Conservation (phyloP, 2,329 filamentous ascomycete genomes). For the Sarocladium strictum region DNA sequence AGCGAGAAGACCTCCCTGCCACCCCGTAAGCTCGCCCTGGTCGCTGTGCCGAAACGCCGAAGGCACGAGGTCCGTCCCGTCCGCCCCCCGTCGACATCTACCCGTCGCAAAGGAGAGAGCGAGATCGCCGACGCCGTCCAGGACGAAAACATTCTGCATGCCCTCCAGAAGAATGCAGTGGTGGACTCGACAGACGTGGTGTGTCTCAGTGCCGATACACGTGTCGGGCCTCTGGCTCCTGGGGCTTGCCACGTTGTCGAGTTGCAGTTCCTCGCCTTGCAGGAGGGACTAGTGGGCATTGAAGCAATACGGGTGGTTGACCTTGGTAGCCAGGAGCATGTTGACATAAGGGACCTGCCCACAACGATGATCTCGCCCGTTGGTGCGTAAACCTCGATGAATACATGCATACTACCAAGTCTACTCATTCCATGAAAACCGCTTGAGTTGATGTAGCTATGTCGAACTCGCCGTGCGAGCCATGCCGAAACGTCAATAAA, state of each 20-base stretch:
- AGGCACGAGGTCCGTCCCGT: constrained; percentile 48
- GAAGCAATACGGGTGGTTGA: constrained; percentile 71
- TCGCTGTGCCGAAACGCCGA: constrained; percentile 60
- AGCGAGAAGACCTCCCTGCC: constrained; percentile 33
- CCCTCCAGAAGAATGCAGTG: constrained; percentile 60
- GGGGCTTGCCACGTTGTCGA: constrained; percentile 69
- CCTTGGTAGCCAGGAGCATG: constrained; percentile 66
- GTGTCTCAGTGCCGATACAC: constrained; percentile 69
- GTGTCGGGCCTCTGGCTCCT: constrained; percentile 66
- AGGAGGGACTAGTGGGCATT: constrained; percentile 60
- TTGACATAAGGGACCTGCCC: constrained; percentile 70
- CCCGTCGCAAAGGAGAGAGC: constrained; percentile 28
- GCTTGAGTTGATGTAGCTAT: too few species aligned
- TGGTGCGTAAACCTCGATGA: constrained; percentile 11
- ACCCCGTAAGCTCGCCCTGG: constrained; percentile 62
- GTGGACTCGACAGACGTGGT: constrained; percentile 62
- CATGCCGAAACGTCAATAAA: not conserved
- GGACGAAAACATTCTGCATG: constrained; percentile 66
- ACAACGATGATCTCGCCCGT: constrained; percentile 51
- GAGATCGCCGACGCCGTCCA: constrained; percentile 59
- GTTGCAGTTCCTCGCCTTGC: constrained; percentile 61
- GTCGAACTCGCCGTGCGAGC: too few species aligned
- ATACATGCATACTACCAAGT: not conserved
- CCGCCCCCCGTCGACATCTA: constrained; percentile 46
- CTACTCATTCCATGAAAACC: not conserved